A percentile compares a stretch with the other conserved stretches of the same genome.
These are phyloP conservation scores for Kuraishia hungarica DNA, from an alignment of 805 yeast genomes.

Conservation along the genomic window DNA sequence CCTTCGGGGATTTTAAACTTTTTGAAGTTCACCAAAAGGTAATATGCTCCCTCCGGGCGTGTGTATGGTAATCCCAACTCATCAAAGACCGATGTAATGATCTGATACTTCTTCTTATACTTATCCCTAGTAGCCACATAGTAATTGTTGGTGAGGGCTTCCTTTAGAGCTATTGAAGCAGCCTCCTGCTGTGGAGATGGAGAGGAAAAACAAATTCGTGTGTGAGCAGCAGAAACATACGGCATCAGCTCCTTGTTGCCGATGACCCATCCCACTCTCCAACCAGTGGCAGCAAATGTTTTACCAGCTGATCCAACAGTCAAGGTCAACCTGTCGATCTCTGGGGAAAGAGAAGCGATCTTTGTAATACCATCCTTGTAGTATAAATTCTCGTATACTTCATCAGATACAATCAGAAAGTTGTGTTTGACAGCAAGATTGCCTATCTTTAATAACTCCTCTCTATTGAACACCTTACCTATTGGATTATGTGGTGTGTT, in stretches of 20 bases:
- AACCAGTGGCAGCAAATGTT: conserved; percentile 96
- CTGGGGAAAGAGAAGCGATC: conserved; percentile 76
- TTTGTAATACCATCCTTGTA: conserved; percentile 61
- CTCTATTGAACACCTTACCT: conserved; percentile 78
- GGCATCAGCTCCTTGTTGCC: conserved; percentile 78
- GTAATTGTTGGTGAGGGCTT: conserved; percentile 55
- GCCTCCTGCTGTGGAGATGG: conserved; percentile 95
- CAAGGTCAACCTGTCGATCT: conserved; percentile 67
- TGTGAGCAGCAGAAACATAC: conserved; percentile 82
- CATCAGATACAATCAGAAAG: conserved; percentile 79
- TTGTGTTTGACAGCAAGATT: conserved; percentile 79
- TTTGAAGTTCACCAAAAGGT: conserved; percentile 78
- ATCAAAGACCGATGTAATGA: conserved; percentile 72
- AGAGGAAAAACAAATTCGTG: conserved; percentile 85
- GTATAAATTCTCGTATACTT: conserved; percentile 88
- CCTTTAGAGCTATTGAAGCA: conserved; percentile 64
- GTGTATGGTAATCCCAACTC: conserved; percentile 87
- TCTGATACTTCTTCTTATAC: conserved; percentile 64
- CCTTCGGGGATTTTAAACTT: conserved; percentile 73
- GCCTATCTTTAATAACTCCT: conserved; percentile 74
- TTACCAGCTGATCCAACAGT: conserved; percentile 97
- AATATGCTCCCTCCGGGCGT: conserved; percentile 88
- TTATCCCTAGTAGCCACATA: conserved; percentile 60
- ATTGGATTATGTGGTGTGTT: conserved; percentile 97
- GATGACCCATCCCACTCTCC: conserved; percentile 96